A percentile compares a stretch with the other conserved stretches of the same genome.
Conservation (phyloP, 1,139 yeast genomes). For the Petasospora fabianii region DNA sequence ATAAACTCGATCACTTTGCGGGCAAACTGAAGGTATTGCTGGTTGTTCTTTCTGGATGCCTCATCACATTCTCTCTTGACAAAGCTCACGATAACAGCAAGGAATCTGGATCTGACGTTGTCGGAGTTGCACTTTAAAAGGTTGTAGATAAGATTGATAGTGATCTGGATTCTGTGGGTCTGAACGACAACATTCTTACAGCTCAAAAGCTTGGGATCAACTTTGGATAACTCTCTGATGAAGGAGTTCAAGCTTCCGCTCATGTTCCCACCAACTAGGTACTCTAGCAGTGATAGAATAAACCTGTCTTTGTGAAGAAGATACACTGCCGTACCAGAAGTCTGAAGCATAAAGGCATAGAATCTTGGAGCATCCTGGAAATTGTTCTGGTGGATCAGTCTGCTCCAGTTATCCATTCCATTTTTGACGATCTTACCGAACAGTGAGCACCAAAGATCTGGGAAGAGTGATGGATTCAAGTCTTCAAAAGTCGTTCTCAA, state of each 20-base stretch:
- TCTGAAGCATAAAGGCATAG: conserved; percentile 19
- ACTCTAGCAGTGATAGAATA: conserved; percentile 14
- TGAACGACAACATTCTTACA: conserved; percentile 16
- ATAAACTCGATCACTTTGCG: conserved; percentile 18
- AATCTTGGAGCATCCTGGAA: conserved; percentile 23
- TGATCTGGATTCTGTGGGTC: conserved; percentile 19
- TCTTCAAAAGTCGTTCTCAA: conserved; percentile 15
- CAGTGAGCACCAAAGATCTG: conserved; percentile 23
- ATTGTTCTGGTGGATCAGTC: conserved; percentile 20
- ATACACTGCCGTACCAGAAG: conserved; percentile 16
- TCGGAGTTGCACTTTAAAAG: conserved; percentile 14
- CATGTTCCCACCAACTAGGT: conserved; percentile 12
- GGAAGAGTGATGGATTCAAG: conserved; percentile 17
- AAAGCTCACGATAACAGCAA: conserved; percentile 16
- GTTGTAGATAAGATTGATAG: conserved; percentile 15
- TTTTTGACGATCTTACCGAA: conserved; percentile 15
- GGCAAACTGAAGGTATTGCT: conserved; percentile 11
- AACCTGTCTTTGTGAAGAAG: conserved; percentile 17
- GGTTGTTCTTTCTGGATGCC: conserved; percentile 1
- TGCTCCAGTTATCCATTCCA: conserved; percentile 23
- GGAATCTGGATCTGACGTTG: conserved; percentile 10
- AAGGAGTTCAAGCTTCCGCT: conserved; percentile 18
- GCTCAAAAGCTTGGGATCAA: conserved; percentile 17
- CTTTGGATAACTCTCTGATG: conserved; percentile 17
- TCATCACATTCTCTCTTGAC: conserved; percentile 15